Evolutionary conservation across 768 basidiomycete genomes (phyloP).

Genomic region (Leucosporidium scottii): DNA sequence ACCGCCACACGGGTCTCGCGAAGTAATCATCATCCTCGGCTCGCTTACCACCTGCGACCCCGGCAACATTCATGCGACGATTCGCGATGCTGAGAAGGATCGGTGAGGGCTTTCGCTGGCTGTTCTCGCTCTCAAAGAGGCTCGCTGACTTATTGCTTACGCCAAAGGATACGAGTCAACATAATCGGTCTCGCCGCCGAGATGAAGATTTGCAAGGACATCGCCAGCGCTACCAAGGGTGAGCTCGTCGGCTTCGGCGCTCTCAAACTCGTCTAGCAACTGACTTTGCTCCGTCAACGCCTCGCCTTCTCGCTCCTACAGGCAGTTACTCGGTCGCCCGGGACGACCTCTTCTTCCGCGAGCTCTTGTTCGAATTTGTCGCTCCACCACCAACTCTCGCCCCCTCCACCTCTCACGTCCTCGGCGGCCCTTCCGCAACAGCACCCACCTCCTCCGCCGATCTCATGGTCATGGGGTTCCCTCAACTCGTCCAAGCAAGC

Average conservation of each 20-base stretch:
- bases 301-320: conserved; percentile 44
- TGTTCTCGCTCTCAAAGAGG: not conserved
- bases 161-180: conserved; percentile 72
- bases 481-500: conserved; percentile 71
- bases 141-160: not conserved
- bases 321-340: conserved; percentile 82
- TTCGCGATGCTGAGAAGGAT: conserved; percentile 72
- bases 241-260: conserved; percentile 35
- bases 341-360: conserved; percentile 95
- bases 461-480: conserved; percentile 99
- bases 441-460: conserved; percentile 58
- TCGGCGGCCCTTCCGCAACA: conserved; percentile 52
- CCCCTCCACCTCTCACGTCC: conserved; percentile 31
- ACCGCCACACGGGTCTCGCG: conserved; percentile 93
- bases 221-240: conserved; percentile 91
- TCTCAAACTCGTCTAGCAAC: not conserved
- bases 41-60: conserved; percentile 96
- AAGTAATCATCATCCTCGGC: conserved; percentile 88
- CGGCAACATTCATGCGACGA: conserved; percentile 87
- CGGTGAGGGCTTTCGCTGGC: conserved; percentile 11
- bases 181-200: conserved; percentile 93
- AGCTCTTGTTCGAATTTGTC: conserved; percentile 88
- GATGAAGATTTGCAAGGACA: conserved; percentile 92
- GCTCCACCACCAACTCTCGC: conserved; percentile 68
- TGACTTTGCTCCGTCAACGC: not conserved